Evolutionary conservation across 257 asterid species (phyloP), one percentile per base, ranked within the genome.

Genomic region (Solanum lignicaule): DNA sequence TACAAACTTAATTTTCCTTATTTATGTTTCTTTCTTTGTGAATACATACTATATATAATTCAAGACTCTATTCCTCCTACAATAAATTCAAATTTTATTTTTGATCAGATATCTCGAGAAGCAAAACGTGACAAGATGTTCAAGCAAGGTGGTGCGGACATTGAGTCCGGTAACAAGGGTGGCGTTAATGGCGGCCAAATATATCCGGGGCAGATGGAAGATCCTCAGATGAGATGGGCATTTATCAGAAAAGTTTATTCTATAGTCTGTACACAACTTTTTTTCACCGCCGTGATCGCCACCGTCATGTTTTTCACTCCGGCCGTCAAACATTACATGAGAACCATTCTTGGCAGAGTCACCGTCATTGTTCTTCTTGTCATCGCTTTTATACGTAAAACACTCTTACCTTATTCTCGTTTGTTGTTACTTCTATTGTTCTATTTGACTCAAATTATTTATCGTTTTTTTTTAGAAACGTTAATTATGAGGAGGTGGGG

Each of bases 241-340:
- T 95, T 95, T 90, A 95, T 95, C 78, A 94, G 96, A 12, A 95
- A 95, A 90, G 98, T 95, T 33, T 95, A 95, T 84, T 72, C 91
- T 55, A 94, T 95, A 29, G 91, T 95, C 2, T 92, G 92, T 91
- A 1, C 90, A 29, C 98, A 95, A 66, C 90, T 95, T 87, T 76
- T 91, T 14, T n/a, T 95, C 82, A 91, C 95, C 4, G 87, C 90
- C 20, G 95, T 92, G 20, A 85, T 91, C 36, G 87, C 95, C 5
- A 18, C 91, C 46, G 87, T 91, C 25, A 92, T 95, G 96, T 87
- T 88, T 55, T 76, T 93, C 12, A 46, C 86, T 12, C 89, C 68
- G 7, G 92, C 96, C 2, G 90, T 93, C 29, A 90, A 91, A 3
- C 84, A 58, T 5, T 94, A 92, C 91, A 86, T 94, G 87, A 91